A percentile compares a stretch with the other conserved stretches of the same genome.
Evolutionary conservation across 2,329 filamentous ascomycete species (phyloP).

Genomic region (Rhinocladiella similis): DNA sequence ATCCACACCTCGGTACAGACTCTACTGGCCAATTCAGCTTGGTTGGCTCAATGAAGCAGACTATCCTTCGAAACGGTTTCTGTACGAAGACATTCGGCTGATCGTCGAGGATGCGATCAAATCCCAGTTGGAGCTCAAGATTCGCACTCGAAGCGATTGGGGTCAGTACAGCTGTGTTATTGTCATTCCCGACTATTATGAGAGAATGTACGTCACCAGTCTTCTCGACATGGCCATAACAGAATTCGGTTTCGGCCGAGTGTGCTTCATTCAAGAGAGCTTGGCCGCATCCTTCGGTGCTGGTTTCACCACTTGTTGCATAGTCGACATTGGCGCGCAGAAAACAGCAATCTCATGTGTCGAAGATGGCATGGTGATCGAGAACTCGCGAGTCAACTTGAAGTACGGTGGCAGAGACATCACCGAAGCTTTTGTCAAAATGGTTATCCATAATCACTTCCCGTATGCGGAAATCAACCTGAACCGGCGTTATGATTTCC

Average conservation of each 20-base stretch:
- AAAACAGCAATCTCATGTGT: constrained; percentile 98
- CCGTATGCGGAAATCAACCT: constrained; percentile 95
- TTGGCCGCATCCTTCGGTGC: constrained; percentile 93
- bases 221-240: constrained; percentile 81
- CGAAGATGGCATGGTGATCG: constrained; percentile 91
- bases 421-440: constrained; percentile 92
- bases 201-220: constrained; percentile 86
- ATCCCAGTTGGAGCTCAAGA: constrained; percentile 72
- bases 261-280: constrained; percentile 95
- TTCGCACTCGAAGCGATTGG: constrained; percentile 63
- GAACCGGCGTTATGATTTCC: constrained; percentile 82
- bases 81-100: constrained; percentile 83
- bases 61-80: constrained; percentile 74
- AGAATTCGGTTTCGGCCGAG: constrained; percentile 83
- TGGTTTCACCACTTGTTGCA: constrained; percentile 89
- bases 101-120: constrained; percentile 85
- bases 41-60: constrained; percentile 90
- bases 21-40: constrained; percentile 87
- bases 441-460: constrained; percentile 96
- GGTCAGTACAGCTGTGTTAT: constrained; percentile 94
- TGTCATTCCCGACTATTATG: constrained; percentile 93
- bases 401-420: constrained; percentile 93
- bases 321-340: constrained; percentile 94
- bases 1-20: constrained; percentile 83
- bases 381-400: constrained; percentile 91